Base-by-base conservation (phyloP, 2,329 filamentous ascomycete genomes). In the Diplodia seriata region DNA sequence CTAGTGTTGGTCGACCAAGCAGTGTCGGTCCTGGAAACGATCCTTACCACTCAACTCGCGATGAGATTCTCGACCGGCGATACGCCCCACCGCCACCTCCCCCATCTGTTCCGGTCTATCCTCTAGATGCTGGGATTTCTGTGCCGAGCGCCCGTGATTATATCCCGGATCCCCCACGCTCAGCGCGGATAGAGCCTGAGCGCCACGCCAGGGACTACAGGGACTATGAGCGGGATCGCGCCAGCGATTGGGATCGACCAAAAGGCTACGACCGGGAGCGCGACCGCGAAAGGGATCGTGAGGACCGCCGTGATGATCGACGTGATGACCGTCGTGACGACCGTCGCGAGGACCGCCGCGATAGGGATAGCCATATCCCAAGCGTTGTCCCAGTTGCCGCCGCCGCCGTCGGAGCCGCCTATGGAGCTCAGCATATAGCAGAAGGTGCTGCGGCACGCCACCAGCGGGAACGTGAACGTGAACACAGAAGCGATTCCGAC, bases 11-110 rank as follows among this genome's bases (percentile, higher is more conserved):
- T 38, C 59, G 59, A 26, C 64, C 64, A 23, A 66, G 53, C 64
- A 66, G 64, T 33, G 65, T 67, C 29, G 64, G 64, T 15, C 64
- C 64, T 23, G 64, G 64, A 4, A 50, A 56, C n/a, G 65, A 67
- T 33, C 65, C 65, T n/a, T 67, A 67, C 47, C 65, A 57, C 26
- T 49, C 63, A 9, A 20, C 71, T 50, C 74, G 74, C 51, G 81
- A 83, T 66, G 79, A 81, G 50, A 75, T 75, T n/a, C 74, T 81
- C 38, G 78, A 81, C 64, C 77, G 77, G 38, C 74, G 77, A 61
- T 74, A 78, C 7, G 43, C 18, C 18, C 55, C 65, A 26, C 66
- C 66, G 8, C 64, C 53, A 26, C 49, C 64, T 26, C 64, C 51
- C 11, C 43, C 31, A 14, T 8, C 59, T 38, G 53, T 57, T 15